Base-by-base conservation (phyloP, 2,329 filamentous ascomycete species). In the Magnaporthiopsis rhizophila region DNA sequence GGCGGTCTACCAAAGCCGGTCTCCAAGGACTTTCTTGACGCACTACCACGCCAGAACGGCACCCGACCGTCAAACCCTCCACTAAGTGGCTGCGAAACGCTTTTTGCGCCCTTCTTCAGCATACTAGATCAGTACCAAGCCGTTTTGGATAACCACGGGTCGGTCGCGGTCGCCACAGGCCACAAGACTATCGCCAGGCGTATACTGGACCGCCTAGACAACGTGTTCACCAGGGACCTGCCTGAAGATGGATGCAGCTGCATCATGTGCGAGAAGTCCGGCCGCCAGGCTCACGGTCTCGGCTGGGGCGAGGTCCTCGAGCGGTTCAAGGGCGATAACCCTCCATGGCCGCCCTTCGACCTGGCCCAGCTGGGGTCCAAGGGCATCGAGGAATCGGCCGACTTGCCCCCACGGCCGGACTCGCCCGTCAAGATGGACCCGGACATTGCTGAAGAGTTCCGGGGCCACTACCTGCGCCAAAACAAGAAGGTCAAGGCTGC, bases 281-380 rank as follows among this genome's bases (percentile, higher is more conserved):
- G 84, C 53, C 83, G 87, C 53, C 84, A 89, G 21, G 85, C 87
- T 67, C 83, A 82, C 64, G 93, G 92, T 2, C 81, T 97, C 36
- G 95, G 91, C 67, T 99, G 94, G 94, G 94, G 95, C 12, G 94
- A 98, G 73, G 92, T 98, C 15, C 78, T 99, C 30, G 95, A 99
- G 75, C 88, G 93, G 73, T 92, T 97, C 15, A 95, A 92, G 68
- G 94, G 94, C 24, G 92, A 96, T 69, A 81, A 97, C 62, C 93
- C 94, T 0, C 78, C 83, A 21, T 97, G 94, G 94, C 94, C 94
- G 28, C 92, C 94, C 0, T 95, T 97, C 71, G 86, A 90, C 68
- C 83, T 93, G 69, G 84, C 84, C 3, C 80, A 84, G 61, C 79
- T 90, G 58, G 81, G 85, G 59, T 78, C 78, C 62, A 88, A 86